Evolutionary conservation across 202 grass and related monocot species (phyloP).

Genomic region (Alloteropsis angusta): DNA sequence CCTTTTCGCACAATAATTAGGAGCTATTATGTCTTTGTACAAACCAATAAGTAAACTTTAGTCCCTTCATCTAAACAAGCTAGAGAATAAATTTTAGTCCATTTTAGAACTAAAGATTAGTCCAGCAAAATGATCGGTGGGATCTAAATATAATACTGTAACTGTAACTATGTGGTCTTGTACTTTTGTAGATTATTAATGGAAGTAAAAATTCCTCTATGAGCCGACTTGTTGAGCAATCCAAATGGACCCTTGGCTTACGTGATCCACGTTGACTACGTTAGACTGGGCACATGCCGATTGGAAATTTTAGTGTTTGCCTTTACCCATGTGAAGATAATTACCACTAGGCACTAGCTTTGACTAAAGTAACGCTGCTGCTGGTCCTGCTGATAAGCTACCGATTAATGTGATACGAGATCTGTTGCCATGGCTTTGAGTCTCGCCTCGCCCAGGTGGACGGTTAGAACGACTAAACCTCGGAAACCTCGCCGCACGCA

Average conservation of each 20-base stretch:
- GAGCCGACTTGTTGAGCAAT: background rate
- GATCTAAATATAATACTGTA: no score
- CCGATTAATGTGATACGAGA: background rate
- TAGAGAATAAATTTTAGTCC: no score
- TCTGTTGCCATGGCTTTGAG: background rate
- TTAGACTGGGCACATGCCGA: background rate
- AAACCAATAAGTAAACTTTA: no score
- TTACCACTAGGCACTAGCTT: background rate
- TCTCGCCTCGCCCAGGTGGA: background rate
- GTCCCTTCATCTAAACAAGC: no score
- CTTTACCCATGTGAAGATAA: background rate
- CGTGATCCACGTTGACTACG: background rate
- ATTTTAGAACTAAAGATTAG: no score
- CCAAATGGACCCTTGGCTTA: background rate
- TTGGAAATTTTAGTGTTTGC: background rate
- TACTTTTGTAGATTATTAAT: background rate
- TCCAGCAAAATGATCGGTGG: no score
- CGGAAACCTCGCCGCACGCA: background rate
- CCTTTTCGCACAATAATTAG: no score
- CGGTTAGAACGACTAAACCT: background rate
- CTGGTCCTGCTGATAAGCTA: background rate
- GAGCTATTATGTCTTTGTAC: no score
- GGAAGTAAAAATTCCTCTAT: background rate
- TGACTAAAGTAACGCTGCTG: background rate
- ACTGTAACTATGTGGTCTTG: background rate